These are phyloP conservation scores for Asterochloris erici DNA, from an alignment of 139 green algal genomes.

Conservation along the genomic window DNA sequence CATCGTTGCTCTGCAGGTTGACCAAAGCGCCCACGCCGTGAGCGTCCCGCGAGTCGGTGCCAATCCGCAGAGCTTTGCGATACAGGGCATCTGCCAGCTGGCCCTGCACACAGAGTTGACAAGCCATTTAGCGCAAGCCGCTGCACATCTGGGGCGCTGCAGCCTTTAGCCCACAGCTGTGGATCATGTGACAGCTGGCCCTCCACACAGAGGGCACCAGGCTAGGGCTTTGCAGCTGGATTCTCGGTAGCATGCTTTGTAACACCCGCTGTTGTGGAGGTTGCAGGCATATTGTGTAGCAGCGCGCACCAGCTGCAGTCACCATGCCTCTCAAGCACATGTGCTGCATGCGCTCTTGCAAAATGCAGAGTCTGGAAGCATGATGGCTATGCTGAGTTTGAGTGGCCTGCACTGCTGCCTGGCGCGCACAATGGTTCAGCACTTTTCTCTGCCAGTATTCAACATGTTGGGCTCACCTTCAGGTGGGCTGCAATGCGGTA, in stretches of 20 bases:
- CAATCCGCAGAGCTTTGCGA: constrained; percentile 68
- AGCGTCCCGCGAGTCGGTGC: constrained; percentile 37
- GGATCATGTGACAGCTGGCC: not conserved
- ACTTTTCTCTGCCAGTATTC: not conserved
- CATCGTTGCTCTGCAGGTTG: constrained; percentile 87
- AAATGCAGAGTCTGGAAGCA: not conserved
- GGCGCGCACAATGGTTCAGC: too few relatives aligned
- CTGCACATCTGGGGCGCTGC: not conserved
- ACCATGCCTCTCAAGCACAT: too few relatives aligned
- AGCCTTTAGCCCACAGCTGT: not conserved
- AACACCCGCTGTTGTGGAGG: not conserved
- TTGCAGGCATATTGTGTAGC: too few relatives aligned
- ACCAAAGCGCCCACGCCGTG: constrained; percentile 64
- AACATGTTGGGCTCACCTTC: constrained; percentile 34
- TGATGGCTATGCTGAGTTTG: not conserved
- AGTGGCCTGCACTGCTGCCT: not conserved
- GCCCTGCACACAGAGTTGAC: not conserved
- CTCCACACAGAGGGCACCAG: not conserved
- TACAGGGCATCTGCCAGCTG: constrained; percentile 73
- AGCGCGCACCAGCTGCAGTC: too few relatives aligned
- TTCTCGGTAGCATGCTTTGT: not conserved
- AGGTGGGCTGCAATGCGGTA: constrained; percentile 73
- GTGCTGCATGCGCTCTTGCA: too few relatives aligned
- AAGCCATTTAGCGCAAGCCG: too few relatives aligned
- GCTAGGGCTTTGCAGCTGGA: not conserved